Evolutionary conservation across 2,329 filamentous ascomycete species (phyloP).

Genomic region (Chaetomium olivaceum): DNA sequence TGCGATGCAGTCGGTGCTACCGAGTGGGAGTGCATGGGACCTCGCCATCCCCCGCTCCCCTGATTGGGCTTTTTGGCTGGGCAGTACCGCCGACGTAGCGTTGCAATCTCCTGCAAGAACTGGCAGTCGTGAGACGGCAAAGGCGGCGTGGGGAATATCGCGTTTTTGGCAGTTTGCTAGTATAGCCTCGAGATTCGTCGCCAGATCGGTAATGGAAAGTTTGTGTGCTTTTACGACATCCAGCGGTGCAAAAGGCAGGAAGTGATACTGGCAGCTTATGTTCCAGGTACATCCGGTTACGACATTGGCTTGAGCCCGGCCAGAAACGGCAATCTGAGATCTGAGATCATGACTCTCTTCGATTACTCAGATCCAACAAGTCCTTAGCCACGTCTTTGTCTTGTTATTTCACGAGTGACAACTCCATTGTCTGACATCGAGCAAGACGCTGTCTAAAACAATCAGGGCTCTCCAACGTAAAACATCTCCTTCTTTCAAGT

Average conservation of each 20-base stretch:
- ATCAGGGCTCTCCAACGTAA: neutral
- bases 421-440: conserved; percentile 3
- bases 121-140: conserved; percentile 24
- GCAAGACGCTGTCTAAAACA: neutral
- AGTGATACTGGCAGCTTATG: neutral
- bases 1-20: conserved; percentile 14
- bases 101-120: conserved; percentile 22
- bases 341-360: neutral
- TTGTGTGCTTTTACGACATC: neutral
- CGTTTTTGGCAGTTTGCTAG: neutral
- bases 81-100: conserved; percentile 22
- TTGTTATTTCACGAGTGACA: neutral
- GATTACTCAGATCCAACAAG: conserved; percentile 11
- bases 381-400: neutral
- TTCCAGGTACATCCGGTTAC: neutral
- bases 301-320: neutral
- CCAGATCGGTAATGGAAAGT: neutral
- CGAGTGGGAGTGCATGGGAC: conserved; percentile 15
- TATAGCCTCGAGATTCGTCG: neutral
- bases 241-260: neutral
- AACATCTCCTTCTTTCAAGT: neutral
- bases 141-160: conserved; percentile 23
- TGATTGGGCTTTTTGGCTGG: conserved; percentile 15
- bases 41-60: neutral
- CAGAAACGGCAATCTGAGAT: neutral